Conservation (phyloP, 192 early-diverging fungal genomes). For the Coemansia sp. region DNA sequence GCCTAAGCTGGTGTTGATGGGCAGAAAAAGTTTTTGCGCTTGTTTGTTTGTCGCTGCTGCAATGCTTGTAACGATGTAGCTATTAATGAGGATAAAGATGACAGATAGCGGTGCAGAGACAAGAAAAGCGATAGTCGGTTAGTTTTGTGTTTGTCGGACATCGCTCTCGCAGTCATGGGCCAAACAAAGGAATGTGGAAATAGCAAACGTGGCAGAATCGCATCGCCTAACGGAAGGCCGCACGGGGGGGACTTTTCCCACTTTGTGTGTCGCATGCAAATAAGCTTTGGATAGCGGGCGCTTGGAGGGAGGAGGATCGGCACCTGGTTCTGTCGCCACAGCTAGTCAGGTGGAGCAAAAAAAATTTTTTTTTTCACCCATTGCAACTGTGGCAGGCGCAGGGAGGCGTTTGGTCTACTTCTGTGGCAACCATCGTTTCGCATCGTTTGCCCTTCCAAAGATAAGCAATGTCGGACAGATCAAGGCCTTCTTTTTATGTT, state of each 20-base stretch:
- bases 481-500: too few relatives aligned
- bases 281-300: neutral
- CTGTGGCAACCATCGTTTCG: too few relatives aligned
- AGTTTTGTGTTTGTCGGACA: neutral
- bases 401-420: too few relatives aligned
- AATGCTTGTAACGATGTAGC: neutral
- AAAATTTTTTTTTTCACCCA: too few relatives aligned
- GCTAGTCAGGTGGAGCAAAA: neutral
- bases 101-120: neutral
- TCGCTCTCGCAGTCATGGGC: neutral
- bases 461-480: too few relatives aligned
- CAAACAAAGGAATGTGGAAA: constrained; percentile 7
- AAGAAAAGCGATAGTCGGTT: neutral
- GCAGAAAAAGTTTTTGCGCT: neutral
- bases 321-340: neutral
- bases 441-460: too few relatives aligned
- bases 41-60: neutral
- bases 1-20: neutral
- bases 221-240: too few relatives aligned
- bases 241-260: neutral
- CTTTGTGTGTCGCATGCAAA: neutral
- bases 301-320: neutral
- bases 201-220: constrained; percentile 12
- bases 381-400: too few relatives aligned
- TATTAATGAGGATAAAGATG: neutral